Evolutionary conservation across 441 rosid genomes (phyloP).

Genomic region (Gossypium armourianum): DNA sequence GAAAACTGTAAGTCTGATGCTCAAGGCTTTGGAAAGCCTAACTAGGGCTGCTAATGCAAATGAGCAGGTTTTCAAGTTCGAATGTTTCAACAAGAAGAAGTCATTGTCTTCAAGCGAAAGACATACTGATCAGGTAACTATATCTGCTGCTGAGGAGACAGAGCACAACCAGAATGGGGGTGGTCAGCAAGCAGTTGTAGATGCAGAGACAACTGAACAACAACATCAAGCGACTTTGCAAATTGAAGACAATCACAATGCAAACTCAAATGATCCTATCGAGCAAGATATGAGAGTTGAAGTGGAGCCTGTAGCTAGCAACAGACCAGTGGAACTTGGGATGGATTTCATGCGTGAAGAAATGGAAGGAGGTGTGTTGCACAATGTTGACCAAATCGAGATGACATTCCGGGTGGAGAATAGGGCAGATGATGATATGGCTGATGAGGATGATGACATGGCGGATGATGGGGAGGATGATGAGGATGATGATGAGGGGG

Average conservation of each 20-base stretch:
- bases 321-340: constrained; percentile 50
- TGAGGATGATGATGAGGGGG: constrained; percentile 69
- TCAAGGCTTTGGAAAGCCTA: constrained; percentile 77
- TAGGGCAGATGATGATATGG: constrained; percentile 87
- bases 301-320: constrained; percentile 41
- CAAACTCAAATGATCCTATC: constrained; percentile 35
- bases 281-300: constrained; percentile 72
- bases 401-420: constrained; percentile 70
- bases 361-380: constrained; percentile 59
- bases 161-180: constrained; percentile 40
- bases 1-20: constrained; percentile 67
- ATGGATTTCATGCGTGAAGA: constrained; percentile 83
- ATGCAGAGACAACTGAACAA: constrained; percentile 37
- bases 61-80: constrained; percentile 63
- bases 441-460: constrained; percentile 85
- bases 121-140: constrained; percentile 35
- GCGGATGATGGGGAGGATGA: constrained; percentile 83
- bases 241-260: constrained; percentile 38
- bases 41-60: constrained; percentile 89
- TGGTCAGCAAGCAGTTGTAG: constrained; percentile 39
- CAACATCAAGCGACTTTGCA: constrained; percentile 40
- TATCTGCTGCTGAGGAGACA: constrained; percentile 34
- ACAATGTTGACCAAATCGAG: constrained; percentile 57
- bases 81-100: constrained; percentile 57
- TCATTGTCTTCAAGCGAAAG: constrained; percentile 38